Conservation (phyloP, 208 protist species). For the Trypanosoma melophagium region DNA sequence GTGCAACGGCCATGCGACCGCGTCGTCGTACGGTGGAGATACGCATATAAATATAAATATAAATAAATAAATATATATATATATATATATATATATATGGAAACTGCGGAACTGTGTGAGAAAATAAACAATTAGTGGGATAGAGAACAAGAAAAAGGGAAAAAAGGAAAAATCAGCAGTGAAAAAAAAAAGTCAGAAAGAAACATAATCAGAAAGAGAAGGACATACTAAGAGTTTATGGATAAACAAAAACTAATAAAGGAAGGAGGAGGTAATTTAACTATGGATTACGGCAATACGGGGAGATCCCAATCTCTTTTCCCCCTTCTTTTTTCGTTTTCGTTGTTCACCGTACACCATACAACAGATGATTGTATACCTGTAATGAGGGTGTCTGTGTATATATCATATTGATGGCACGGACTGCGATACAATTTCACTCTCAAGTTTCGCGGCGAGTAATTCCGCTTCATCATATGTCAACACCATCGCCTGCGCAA, state of each 20-base stretch:
- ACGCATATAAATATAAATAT: conserved; percentile 23
- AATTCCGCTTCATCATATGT: conserved; percentile 70
- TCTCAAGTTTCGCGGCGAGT: conserved; percentile 48
- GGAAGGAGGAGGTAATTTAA: neutral
- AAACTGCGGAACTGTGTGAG: no score
- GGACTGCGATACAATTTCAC: conserved; percentile 38
- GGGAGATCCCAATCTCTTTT: neutral
- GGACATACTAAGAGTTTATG: neutral
- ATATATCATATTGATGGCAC: conserved; percentile 39
- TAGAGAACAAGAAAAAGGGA: no score
- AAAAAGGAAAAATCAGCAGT: no score
- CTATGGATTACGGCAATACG: neutral
- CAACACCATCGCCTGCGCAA: conserved; percentile 60
- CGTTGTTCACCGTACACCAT: neutral
- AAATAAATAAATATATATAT: neutral
- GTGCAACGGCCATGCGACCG: conserved; percentile 58
- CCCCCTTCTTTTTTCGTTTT: neutral
- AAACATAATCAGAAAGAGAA: no score
- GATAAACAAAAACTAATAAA: conserved; percentile 7
- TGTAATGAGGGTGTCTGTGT: neutral
- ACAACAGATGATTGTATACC: no score
- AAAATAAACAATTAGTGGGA: no score
- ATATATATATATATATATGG: no score
- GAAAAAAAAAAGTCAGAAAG: no score
- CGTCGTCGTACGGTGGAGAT: conserved; percentile 37